These are phyloP conservation scores for Boletus sp. DNA, from an alignment of 768 basidiomycete species.

Conservation along the genomic window DNA sequence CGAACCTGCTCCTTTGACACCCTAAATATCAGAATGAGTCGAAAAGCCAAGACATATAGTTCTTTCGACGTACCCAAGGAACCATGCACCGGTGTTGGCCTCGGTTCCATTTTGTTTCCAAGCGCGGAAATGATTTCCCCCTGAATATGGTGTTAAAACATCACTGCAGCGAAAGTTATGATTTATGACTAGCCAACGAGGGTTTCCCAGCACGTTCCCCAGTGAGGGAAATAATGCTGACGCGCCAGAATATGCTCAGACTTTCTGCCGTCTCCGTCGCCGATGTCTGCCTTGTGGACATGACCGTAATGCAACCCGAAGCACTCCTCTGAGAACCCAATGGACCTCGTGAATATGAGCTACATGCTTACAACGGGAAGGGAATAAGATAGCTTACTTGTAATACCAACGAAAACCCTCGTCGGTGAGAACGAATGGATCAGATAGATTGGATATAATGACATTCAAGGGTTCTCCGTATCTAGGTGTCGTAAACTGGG, in stretches of 20 bases:
- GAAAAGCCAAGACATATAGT: not conserved
- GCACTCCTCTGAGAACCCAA: conserved; percentile 82
- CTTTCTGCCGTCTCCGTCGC: conserved; percentile 74
- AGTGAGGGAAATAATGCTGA: conserved; percentile 73
- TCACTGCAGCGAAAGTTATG: not conserved
- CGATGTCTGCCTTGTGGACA: conserved; percentile 76
- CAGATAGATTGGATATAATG: conserved; percentile 74
- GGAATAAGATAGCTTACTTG: conserved; percentile 40
- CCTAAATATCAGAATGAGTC: conserved; percentile 33
- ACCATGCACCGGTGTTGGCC: conserved; percentile 78
- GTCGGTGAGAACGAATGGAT: conserved; percentile 77
- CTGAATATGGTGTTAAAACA: conserved; percentile 30
- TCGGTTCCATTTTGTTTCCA: conserved; percentile 84
- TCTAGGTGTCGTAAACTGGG: conserved; percentile 59
- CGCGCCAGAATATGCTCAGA: conserved; percentile 69
- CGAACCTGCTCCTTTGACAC: conserved; percentile 69
- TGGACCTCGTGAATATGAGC: conserved; percentile 46
- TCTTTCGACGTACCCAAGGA: conserved; percentile 58
- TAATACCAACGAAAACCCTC: conserved; percentile 65
- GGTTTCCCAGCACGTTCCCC: conserved; percentile 89
- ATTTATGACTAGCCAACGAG: conserved; percentile 46
- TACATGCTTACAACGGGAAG: not conserved
- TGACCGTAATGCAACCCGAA: conserved; percentile 74
- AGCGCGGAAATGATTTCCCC: conserved; percentile 87
- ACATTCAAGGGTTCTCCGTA: conserved; percentile 83